Evolutionary conservation across 208 protist species (phyloP), one percentile per base, ranked within the genome.

Genomic region (Angomonas desouzai): DNA sequence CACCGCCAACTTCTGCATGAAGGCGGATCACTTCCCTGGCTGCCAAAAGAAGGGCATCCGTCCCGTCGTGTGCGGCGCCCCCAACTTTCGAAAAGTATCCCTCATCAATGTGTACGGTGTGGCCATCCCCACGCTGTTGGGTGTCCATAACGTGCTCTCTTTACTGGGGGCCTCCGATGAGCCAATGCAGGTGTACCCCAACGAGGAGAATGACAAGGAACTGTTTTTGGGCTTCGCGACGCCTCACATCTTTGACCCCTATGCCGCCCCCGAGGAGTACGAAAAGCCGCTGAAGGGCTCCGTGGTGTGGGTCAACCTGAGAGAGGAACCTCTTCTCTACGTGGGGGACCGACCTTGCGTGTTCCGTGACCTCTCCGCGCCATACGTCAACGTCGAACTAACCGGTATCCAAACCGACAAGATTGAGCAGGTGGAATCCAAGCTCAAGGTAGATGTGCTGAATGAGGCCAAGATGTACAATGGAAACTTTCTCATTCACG

Each of bases 341-440:
- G 83, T 94, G 11, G 89, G 89, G 29, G 89, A 94, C 67, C 74
- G 77, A 10, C 89, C 89, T 9, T 94, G 85, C 57, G 89, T 94
- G 38, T 89, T 94, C 38, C 83, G 89, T 34, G 84, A 94, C 58
- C 65, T 94, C 4, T 83, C 79, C n/a, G 70, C 79, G 13, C 89
- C 89, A 34, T 94, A 94, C 74, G 89, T 94, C 33, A 94, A 94
- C 63, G 89, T 94, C 27, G 89, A 92, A 81, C 73, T 94, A 10
- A 92, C 85, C 20, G 89, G 89, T 55, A 94, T 94, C 59, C 73
- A 89, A 28, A 88, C 89, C 13, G 56, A 85, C 29, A 92, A 94
- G 72, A 83, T 92, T 22, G 89, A 94, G 66, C 72, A 79, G 27
- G 83, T 94, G 18, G 85, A 94, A 74, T 69, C 62, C 36, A 73